These are phyloP conservation scores for Staphylotrichum tortipilum DNA, from an alignment of 495 filamentous ascomycete species.

Conservation along the genomic window DNA sequence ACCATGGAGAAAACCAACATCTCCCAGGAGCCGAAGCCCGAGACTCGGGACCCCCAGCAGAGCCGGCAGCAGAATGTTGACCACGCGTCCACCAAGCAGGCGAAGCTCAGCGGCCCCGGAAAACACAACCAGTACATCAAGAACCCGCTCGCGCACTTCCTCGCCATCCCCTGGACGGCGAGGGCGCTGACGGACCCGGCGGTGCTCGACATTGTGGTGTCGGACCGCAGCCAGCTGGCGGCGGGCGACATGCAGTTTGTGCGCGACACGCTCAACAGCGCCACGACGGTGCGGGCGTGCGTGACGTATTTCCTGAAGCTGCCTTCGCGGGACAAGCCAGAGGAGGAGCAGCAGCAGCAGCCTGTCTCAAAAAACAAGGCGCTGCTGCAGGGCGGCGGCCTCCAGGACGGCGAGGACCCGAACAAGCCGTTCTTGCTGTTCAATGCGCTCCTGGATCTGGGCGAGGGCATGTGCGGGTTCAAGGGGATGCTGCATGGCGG, in stretches of 20 bases:
- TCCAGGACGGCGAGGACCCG: slow-evolving; percentile 12
- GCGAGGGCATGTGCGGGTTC: slow-evolving; percentile 15
- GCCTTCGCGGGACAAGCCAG: neutral
- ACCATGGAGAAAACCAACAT: no score
- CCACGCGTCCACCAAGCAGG: neutral
- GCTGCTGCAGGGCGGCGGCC: slow-evolving; percentile 12
- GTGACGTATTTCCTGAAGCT: slow-evolving; percentile 11
- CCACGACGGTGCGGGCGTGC: slow-evolving; percentile 16
- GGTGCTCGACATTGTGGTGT: slow-evolving; percentile 7
- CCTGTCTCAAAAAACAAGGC: slow-evolving; percentile 5
- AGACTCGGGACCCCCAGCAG: neutral
- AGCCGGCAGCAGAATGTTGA: neutral
- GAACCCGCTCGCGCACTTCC: slow-evolving; percentile 20
- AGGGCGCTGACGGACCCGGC: slow-evolving; percentile 13
- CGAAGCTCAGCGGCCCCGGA: neutral
- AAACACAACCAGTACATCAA: slow-evolving; percentile 16
- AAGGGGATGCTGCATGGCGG: slow-evolving; percentile 17
- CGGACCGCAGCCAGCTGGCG: slow-evolving; percentile 15
- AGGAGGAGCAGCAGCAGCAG: neutral
- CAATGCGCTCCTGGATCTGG: slow-evolving; percentile 20
- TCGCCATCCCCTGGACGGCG: slow-evolving; percentile 15
- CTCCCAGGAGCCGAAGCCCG: no score
- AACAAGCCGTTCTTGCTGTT: slow-evolving; percentile 17
- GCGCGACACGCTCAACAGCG: slow-evolving; percentile 9
- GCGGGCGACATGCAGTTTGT: slow-evolving; percentile 17